Base-by-base conservation (phyloP, 805 yeast species). In the Candida khao-thaluensis region DNA sequence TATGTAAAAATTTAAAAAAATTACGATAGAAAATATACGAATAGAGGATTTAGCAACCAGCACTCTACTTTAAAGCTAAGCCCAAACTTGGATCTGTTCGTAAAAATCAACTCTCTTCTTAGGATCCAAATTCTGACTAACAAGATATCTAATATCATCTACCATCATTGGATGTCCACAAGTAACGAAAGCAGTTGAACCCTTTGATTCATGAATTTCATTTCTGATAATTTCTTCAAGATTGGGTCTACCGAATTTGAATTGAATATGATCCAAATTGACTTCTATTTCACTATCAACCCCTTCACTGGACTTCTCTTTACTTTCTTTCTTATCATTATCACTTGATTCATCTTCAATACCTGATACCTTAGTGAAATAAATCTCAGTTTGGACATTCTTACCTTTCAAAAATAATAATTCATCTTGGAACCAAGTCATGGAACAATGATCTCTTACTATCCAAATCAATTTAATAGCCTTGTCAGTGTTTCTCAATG, bases 41-140 rank as follows among this genome's bases (percentile, higher is more conserved):
- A 26, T 12, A 23, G 3, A 16, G 16, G 7, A 7, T 7, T 32
- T n/a, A n/a, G n/a, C n/a, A n/a, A n/a, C n/a, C n/a, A n/a, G n/a
- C 7, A 12, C 12, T 30, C 17, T 25, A 25, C 22, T 20, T 25
- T 18, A 17, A 17, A 17, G 11, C 16, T 47, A 66, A 1, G 71
- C 64, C 95, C 95, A 85, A 10, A 74, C 69, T 61, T 83, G 88
- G 35, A 82, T 71, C 53, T 84, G 90, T 55, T 87, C 95, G 53
- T 69, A 81, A 51, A 80, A 80, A 44, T 82, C 90, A 14, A 85
- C 74, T 30, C 85, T 70, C 35, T 71, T 64, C 11, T 69, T 56
- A 14, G 51, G 42, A 23, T 66, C 59, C 37, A 79, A 54, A 40
- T 72, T 55, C 29, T 63, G 47, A 0, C 73, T 65, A 3, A 80